A percentile compares a stretch with the other conserved stretches of the same genome.
phyloP scores from a whole-genome alignment of 305 asterid species.

The Lippia alba region DNA sequence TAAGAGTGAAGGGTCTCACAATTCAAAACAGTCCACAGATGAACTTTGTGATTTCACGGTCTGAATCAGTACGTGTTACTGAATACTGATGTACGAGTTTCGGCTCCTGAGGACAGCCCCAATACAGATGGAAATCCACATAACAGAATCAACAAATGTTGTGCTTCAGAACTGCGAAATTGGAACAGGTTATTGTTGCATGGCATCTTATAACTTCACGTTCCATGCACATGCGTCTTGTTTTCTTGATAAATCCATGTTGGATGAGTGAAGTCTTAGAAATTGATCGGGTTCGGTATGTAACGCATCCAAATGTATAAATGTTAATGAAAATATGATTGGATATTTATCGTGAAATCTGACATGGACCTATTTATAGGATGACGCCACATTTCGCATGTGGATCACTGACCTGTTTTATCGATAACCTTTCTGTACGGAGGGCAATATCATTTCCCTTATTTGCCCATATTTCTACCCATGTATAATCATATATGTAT shows the following conservation, averaged over 20 bases:
- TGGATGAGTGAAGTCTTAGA: too few relatives aligned
- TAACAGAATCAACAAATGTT: conserved; percentile 78
- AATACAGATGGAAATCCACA: conserved; percentile 96
- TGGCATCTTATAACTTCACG: too few relatives aligned
- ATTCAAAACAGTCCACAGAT: conserved; percentile 87
- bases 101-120: conserved; percentile 90
- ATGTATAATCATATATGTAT: background rate
- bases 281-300: too few relatives aligned
- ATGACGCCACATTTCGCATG: too few relatives aligned
- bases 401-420: background rate
- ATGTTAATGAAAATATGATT: too few relatives aligned
- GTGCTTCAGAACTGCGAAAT: conserved; percentile 80
- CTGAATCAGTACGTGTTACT: conserved; percentile 61
- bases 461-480: background rate
- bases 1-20: conserved; percentile 78
- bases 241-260: background rate
- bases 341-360: too few relatives aligned
- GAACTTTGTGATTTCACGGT: conserved; percentile 73
- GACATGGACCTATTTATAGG: too few relatives aligned
- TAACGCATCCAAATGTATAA: too few relatives aligned
- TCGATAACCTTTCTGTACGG: too few relatives aligned
- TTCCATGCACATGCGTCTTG: too few relatives aligned
- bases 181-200: conserved; percentile 70
- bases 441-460: background rate
- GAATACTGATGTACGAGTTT: conserved; percentile 60